Base-by-base conservation (phyloP, 2,329 filamentous ascomycete species). In the Chaetomium sp. region DNA sequence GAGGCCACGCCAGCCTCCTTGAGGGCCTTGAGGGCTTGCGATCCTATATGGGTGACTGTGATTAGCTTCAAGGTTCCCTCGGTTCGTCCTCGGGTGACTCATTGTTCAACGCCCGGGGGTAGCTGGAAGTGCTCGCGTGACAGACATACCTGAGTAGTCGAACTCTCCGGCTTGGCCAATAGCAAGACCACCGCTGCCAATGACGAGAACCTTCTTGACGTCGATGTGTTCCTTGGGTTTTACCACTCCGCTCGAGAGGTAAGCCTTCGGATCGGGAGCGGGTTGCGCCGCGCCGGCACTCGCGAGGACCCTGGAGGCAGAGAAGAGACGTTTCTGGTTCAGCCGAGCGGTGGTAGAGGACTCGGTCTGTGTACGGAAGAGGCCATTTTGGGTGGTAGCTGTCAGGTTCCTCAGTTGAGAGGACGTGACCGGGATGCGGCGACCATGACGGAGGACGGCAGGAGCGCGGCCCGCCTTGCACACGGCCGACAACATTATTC, bases 131-230 rank as follows among this genome's bases (percentile, higher is more conserved):
- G n/a, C 53, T 64, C 49, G 55, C 58, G 54, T 55, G 56, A 58
- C 59, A 45, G 68, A 84, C 88, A 71, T 83, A 96, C 93, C 94
- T 78, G 95, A 98, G 80, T 98, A 98, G 81, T 98, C 94, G 74
- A 98, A 98, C 82, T 98, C 94, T 81, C 94, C 94, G 70, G 94
- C 94, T 81, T 98, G 94, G 69, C 94, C 94, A 86, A 98, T 98
- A 77, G 92, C 92, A 72, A 98, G 85, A 79, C 94, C 94, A 81
- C 94, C 94, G 80, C 90, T 93, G 65, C 94, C 94, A 82, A 98
- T 97, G 72, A 98, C 93, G 68, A 98, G 83, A 60, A 98, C 94
- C 82, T 98, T 98, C 83, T 96, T 96, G 70, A 98, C 93, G 76
- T 97, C 87, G 58, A 97, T 90, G 62, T 91, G 81, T 73, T 94